These are phyloP conservation scores for Petunia hybrid DNA, from an alignment of 305 asterid species.

Conservation along the genomic window DNA sequence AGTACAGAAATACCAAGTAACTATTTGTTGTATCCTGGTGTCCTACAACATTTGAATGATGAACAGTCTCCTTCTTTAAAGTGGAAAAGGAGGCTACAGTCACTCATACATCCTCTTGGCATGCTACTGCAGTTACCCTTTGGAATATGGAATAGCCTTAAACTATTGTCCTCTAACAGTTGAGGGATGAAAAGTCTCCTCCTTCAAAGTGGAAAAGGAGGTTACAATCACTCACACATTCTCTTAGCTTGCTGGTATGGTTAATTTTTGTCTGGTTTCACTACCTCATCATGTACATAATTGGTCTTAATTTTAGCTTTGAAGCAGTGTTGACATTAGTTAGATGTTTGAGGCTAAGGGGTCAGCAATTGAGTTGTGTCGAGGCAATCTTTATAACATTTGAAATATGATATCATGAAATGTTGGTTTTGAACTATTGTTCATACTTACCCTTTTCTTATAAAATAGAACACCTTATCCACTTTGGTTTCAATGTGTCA, in stretches of 20 bases:
- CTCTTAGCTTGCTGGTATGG: constrained; percentile 19
- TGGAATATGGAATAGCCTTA: constrained; percentile 21
- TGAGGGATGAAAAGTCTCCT: constrained; percentile 35
- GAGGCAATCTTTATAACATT: background rate
- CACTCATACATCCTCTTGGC: constrained; percentile 18
- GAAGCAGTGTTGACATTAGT: constrained; percentile 15
- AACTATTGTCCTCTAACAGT: constrained; percentile 29
- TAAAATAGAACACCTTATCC: background rate
- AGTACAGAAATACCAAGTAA: background rate
- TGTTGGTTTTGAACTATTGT: background rate
- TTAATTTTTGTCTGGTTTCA: constrained; percentile 1
- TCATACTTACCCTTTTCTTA: background rate
- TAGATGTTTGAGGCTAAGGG: constrained; percentile 9
- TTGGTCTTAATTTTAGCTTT: background rate
- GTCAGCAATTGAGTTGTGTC: background rate
- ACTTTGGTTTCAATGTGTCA: no score
- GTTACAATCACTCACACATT: constrained; percentile 35
- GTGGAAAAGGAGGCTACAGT: constrained; percentile 34
- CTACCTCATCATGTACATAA: background rate
- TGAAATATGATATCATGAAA: constrained; percentile 5
- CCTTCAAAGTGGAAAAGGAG: constrained; percentile 35
- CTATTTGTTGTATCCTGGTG: constrained; percentile 32
- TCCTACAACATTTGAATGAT: constrained; percentile 32
- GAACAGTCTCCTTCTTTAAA: constrained; percentile 32
- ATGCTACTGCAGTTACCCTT: background rate